Evolutionary conservation across 2,329 filamentous ascomycete species (phyloP), one percentile per base, ranked within the genome.

Genomic region (Echinosphaeria canescens): DNA sequence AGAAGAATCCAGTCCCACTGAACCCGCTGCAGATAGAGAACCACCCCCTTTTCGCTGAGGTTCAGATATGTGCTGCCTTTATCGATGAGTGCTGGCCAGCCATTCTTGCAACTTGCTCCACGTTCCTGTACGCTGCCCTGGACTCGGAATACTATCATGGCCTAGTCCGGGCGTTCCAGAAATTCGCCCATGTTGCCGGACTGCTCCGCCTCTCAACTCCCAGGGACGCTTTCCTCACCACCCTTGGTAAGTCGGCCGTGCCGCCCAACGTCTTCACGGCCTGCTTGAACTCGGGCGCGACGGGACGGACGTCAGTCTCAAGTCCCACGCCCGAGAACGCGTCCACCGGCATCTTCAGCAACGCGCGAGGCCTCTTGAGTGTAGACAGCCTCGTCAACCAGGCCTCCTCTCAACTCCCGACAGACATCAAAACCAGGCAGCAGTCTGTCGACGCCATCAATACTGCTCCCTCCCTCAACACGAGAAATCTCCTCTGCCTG

Each of bases 81-180:
- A 75, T 98, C 14, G 80, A 90, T 4, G 65, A 79, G 36, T 95
- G 85, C 45, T 98, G 88, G 88, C 88, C 88, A 25, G 88, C 88
- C 10, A 73, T 95, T 22, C 63, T 98, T 26, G 85, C 88, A 2
- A 88, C 82, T 2, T 93, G 82, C 39, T 98, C 88, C 0, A 93
- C 85, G 0, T 98, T 95, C 42, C 53, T 98, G 12, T 90, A 91
- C 42, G 80, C 88, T 16, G 72, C 85, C 0, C 55, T 98, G 4
- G 88, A 98, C 43, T 75, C 80, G 2, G 82, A 93, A 28, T 93
- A 88, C 38, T 98, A 95, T 39, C 84, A 93, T 36, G 70, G 75
- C 8, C 56, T 98, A 2, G 85, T 98, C 14, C 68, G 88, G 36
- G 79, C 85, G 0, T 91, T 95, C 37, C 88, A 98, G 40, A 82